phyloP scores from a whole-genome alignment of 2,329 filamentous ascomycete genomes.

The Colletotrichum sp. region DNA sequence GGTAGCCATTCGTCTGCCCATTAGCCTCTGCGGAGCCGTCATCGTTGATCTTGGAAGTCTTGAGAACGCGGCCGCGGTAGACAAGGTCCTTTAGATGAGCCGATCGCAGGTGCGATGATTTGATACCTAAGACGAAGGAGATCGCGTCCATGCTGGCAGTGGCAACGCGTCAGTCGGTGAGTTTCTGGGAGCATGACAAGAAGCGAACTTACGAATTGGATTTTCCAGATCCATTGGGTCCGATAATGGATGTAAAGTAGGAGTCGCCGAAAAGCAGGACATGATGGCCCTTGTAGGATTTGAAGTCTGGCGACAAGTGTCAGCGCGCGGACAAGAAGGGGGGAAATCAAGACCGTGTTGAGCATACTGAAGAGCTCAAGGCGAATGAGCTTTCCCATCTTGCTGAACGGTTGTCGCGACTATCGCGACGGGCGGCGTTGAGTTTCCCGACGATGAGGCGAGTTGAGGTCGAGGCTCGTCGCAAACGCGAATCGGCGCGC shows the following conservation, averaged over 20 bases:
- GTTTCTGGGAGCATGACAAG: not conserved
- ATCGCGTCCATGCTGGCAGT: conserved; percentile 90
- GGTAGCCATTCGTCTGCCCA: conserved; percentile 65
- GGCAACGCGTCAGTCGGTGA: conserved; percentile 23
- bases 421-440: not conserved
- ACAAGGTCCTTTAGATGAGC: conserved; percentile 93
- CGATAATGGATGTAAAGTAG: conserved; percentile 99
- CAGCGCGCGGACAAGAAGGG: not conserved
- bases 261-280: conserved; percentile 93
- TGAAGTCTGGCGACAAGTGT: conserved; percentile 75
- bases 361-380: conserved; percentile 89
- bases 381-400: conserved; percentile 94
- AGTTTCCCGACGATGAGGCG: not conserved
- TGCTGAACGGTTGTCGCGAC: conserved; percentile 34
- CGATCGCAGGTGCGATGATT: conserved; percentile 96
- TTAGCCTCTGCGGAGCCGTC: conserved; percentile 77
- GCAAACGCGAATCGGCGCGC: not conserved
- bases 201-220: conserved; percentile 80
- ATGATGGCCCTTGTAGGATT: conserved; percentile 98
- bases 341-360: not conserved
- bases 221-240: conserved; percentile 98
- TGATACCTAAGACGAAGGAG: conserved; percentile 97
- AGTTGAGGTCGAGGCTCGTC: not conserved
- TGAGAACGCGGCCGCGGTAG: conserved; percentile 92
- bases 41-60: conserved; percentile 90